phyloP scores from a whole-genome alignment of 192 early-diverging fungal genomes.

The Backusella parvicylindrica region DNA sequence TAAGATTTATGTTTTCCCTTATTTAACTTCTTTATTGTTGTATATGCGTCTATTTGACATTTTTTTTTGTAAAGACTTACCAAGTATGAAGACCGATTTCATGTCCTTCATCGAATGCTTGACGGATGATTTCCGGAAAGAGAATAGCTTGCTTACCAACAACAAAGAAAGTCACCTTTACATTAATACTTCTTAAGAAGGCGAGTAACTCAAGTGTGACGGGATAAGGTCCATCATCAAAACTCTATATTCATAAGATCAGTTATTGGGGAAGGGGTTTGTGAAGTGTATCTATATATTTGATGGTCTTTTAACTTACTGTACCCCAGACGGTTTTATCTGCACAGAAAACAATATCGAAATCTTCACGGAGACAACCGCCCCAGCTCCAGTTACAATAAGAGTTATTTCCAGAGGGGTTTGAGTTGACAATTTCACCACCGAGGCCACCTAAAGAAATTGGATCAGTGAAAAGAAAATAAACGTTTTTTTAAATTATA shows the following conservation, averaged over 20 bases:
- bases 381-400: slow-evolving; percentile 55
- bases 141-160: slow-evolving; percentile 49
- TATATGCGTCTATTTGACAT: too few species aligned
- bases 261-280: too few species aligned
- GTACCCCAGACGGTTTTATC: slow-evolving; percentile 45
- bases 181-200: slow-evolving; percentile 31
- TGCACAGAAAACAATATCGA: slow-evolving; percentile 39
- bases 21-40: neutral
- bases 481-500: neutral
- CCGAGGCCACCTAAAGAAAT: neutral
- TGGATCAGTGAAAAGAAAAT: neutral
- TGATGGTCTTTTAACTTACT: neutral
- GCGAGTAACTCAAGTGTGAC: slow-evolving; percentile 39
- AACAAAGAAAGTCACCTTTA: slow-evolving; percentile 54
- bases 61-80: slow-evolving; percentile 2
- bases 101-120: slow-evolving; percentile 33
- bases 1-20: neutral
- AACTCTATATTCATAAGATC: too few species aligned
- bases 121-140: slow-evolving; percentile 36
- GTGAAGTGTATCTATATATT: too few species aligned
- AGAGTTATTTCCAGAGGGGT: slow-evolving; percentile 13
- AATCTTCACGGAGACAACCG: slow-evolving; percentile 32
- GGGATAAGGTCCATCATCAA: slow-evolving; percentile 51
- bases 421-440: slow-evolving; percentile 16
- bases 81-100: slow-evolving; percentile 42